These are phyloP conservation scores for Candida pseudoglaebosa DNA, from an alignment of 805 yeast species.

Conservation along the genomic window DNA sequence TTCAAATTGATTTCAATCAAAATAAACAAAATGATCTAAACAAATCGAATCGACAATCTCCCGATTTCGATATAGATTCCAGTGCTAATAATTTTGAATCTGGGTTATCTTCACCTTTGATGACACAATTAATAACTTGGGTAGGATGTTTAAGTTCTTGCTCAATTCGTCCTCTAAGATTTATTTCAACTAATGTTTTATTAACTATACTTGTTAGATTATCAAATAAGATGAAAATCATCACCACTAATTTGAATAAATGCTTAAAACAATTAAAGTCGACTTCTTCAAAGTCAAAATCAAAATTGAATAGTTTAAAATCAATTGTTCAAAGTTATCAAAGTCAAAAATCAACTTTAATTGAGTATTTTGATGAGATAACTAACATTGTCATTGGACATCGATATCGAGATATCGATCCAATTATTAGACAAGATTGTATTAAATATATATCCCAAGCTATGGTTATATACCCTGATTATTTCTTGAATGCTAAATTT, in stretches of 20 bases:
- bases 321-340: conserved; percentile 30
- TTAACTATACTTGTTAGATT: conserved; percentile 58
- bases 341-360: conserved; percentile 49
- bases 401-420: conserved; percentile 78
- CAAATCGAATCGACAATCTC: too few species aligned
- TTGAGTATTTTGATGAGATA: conserved; percentile 60
- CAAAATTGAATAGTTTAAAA: conserved; percentile 45
- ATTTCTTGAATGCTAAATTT: conserved; percentile 64
- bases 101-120: conserved; percentile 36
- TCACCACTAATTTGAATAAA: conserved; percentile 36
- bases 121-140: conserved; percentile 69
- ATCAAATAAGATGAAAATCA: conserved; percentile 44
- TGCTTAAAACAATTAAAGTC: conserved; percentile 40
- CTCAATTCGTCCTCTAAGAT: conserved; percentile 66
- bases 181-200: conserved; percentile 56
- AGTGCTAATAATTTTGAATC: conserved; percentile 15
- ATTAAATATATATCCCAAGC: conserved; percentile 60
- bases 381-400: conserved; percentile 65
- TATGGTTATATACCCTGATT: conserved; percentile 68
- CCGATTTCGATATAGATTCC: conserved; percentile 12
- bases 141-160: conserved; percentile 67
- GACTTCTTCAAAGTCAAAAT: conserved; percentile 19
- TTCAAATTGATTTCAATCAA: too few species aligned
- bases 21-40: too few species aligned
- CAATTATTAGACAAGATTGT: conserved; percentile 67